Evolutionary conservation across 2,329 filamentous ascomycete species (phyloP), one percentile per base, ranked within the genome.

Genomic region (Metarhizium rileyi): DNA sequence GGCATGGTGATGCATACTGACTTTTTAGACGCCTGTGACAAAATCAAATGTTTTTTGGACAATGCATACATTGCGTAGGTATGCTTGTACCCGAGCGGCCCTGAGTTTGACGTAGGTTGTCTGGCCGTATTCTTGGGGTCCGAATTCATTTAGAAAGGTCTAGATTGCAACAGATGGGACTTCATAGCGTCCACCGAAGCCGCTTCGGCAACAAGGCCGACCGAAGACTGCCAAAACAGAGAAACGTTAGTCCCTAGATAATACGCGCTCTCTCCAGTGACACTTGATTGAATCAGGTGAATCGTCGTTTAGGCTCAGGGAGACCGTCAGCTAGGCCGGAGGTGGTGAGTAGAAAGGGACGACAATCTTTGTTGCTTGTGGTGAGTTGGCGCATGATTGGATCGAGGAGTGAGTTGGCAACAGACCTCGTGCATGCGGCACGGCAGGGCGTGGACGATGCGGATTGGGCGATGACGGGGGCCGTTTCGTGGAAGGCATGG

Each of bases 331-430:
- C 38, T 33, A 33, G n/a, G 30, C 30, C 18, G 38, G 16, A n/a
- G n/a, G n/a, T n/a, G n/a, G 38, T 14, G 38, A 42, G 20, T 42
- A 22, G 25, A 40, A 40, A 12, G 36, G 36, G 20, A 40, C 22
- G 36, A 42, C 38, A 20, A 42, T 18, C 38, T 42, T 10, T 14
- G 22, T 23, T 25, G 38, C 9, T 36, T n/a, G 16, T 42, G 38
- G 38, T 18, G 38, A 42, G 38, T 25, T 42, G 38, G 58, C 59
- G 57, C 54, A 56, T 64, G 61, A 64, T 64, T 63, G 61, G 61
- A 53, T 49, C 53, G 42, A 27, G 52, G 47, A 50, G 52, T 57
- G 56, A 55, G 55, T 51, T 58, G 56, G 55, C 57, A 56, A 56
- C 56, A 49, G 53, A 22, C 30, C 56, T 51, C 46, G 47, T 52